Evolutionary conservation across 2,329 filamentous ascomycete species (phyloP), one percentile per base, ranked within the genome.

Genomic region (Leptographium flavum): DNA sequence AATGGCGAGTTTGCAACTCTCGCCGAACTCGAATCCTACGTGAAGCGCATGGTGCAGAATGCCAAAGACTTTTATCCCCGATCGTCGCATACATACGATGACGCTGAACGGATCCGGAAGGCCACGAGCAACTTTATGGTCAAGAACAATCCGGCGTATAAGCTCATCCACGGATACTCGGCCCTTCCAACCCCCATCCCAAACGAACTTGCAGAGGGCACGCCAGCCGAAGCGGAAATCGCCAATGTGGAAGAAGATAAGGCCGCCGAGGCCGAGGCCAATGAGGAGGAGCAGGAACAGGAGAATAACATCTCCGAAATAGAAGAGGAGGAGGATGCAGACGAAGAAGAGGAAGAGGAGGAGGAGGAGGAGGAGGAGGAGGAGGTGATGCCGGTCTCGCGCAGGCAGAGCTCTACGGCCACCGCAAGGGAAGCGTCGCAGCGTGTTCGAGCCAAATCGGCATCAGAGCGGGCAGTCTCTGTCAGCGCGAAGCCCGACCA

Each of bases 101-200:
- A 94, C 64, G 86, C 87, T 9, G 87, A 94, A 62, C 78, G 86
- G 41, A 75, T 94, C 39, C 75, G 87, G 39, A 94, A 94, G 63
- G 81, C 86, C 3, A 71, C 90, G 35, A 88, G 83, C 59, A 90
- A 88, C 56, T 87, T 79, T 60, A 94, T 94, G 87, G 81, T 80
- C 46, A 83, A 83, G 60, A 74, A 81, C 54, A 94, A 94, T 55
- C 87, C 87, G 14, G 85, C 84, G 15, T 94, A 94, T 60, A 75
- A 77, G 50, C 65, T 75, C 51, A 68, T 70, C 15, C 69, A 73
- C 22, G 67, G 66, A 39, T 92, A 93, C 56, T 71, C 75, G 49
- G 81, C 83, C 5, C 70, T 82, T 39, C 74, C 86, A 6, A 87
- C 85, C 1, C 83, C 86, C 0, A 68, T 88, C 15, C 81, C 81